Evolutionary conservation across 1,139 yeast species (phyloP).

Genomic region (Suhomyces atakaporum): DNA sequence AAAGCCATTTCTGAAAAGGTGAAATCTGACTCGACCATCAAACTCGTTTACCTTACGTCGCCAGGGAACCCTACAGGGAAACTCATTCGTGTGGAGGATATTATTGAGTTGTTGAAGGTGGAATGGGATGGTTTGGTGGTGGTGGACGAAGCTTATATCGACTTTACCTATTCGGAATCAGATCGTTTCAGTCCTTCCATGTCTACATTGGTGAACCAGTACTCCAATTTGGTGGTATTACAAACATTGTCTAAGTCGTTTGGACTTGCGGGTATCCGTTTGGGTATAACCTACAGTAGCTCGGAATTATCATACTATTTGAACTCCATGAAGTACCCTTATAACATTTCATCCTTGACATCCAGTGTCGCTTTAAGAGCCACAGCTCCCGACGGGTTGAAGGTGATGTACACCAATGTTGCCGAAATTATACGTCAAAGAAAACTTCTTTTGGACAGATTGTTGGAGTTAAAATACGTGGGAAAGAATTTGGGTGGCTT

Average conservation of each 20-base stretch:
- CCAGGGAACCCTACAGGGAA: slow-evolving; percentile 98
- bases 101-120: slow-evolving; percentile 54
- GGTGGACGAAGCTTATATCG: slow-evolving; percentile 94
- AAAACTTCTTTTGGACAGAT: slow-evolving; percentile 47
- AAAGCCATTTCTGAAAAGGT: slow-evolving; percentile 56
- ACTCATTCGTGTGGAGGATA: slow-evolving; percentile 48
- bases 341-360: slow-evolving; percentile 84
- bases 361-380: slow-evolving; percentile 78
- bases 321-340: slow-evolving; percentile 94
- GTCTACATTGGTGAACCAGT: slow-evolving; percentile 78
- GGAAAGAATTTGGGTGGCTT: slow-evolving; percentile 83
- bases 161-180: slow-evolving; percentile 51
- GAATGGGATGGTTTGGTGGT: slow-evolving; percentile 81
- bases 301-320: slow-evolving; percentile 62
- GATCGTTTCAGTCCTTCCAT: slow-evolving; percentile 50
- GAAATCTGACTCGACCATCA: slow-evolving; percentile 59
- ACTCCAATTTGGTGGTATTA: slow-evolving; percentile 81
- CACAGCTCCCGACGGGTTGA: slow-evolving; percentile 55
- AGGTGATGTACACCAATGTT: slow-evolving; percentile 59
- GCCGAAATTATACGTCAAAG: slow-evolving; percentile 57
- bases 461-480: slow-evolving; percentile 58
- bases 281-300: slow-evolving; percentile 76
- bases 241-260: slow-evolving; percentile 94
- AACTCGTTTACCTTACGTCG: slow-evolving; percentile 82
- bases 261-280: slow-evolving; percentile 91